Evolutionary conservation across 129 eudicot species (phyloP).

Genomic region (Solidago caesia): DNA sequence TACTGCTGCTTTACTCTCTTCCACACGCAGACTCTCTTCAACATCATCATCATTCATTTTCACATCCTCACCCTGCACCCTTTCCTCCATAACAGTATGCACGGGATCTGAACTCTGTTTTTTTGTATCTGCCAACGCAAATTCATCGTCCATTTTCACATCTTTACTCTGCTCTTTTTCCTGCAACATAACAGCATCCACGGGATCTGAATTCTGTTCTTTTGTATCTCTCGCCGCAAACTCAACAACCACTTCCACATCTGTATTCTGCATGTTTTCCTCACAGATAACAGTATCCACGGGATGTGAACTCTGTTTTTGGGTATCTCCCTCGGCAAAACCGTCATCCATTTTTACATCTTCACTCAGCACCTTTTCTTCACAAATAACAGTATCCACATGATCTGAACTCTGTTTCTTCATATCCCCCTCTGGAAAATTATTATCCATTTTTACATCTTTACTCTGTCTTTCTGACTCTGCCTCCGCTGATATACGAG

Average conservation of each 20-base stretch:
- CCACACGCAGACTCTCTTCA: conserved; percentile 17
- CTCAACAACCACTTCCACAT: not conserved
- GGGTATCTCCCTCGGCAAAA: no score
- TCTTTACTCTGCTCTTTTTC: not conserved
- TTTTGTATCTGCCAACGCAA: not conserved
- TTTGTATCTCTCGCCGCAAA: not conserved
- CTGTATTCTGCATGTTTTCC: not conserved
- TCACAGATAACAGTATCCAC: not conserved
- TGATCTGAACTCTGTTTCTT: not conserved
- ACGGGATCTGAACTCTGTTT: not conserved
- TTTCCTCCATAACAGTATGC: not conserved
- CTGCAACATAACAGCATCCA: not conserved
- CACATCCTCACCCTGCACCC: not conserved
- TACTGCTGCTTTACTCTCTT: conserved; percentile 16
- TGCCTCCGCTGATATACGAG: conserved; percentile 23
- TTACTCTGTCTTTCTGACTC: not conserved
- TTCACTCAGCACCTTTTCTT: no score
- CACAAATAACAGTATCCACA: not conserved
- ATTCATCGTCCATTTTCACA: not conserved
- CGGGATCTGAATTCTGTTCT: not conserved
- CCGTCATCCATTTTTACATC: no score
- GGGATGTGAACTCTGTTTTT: no score
- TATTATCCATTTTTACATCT: not conserved
- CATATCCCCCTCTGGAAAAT: not conserved
- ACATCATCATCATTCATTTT: conserved; percentile 4